Base-by-base conservation (phyloP, 805 yeast species). In the Starmerella riodocensis region DNA sequence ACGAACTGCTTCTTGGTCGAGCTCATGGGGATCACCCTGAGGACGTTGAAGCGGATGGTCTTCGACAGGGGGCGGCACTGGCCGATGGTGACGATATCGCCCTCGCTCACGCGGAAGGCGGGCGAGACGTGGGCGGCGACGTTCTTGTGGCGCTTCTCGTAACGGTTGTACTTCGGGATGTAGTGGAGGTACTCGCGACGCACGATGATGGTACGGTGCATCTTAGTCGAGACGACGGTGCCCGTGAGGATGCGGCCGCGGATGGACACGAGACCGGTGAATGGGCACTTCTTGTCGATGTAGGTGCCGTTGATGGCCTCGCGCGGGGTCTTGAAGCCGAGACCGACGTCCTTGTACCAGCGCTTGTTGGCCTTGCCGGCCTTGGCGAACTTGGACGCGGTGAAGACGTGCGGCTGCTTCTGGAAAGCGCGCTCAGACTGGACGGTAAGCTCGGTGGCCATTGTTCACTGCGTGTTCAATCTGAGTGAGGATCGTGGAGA, bases 391-490 rank as follows among this genome's bases (percentile, higher is more conserved):
- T 91, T 91, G 78, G 97, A 85, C 88, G 91, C 91, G 75, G 85
- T 86, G 94, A 91, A 91, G 78, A 91, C 88, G 78, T 91, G 98
- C 67, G 97, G 98, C 83, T 91, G 99, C 99, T 91, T 91, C 79
- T 91, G 98, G 94, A 80, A 91, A 85, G 98, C 98, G 75, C 94
- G 88, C 79, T 91, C 98, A 68, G 96, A 81, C 80, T 91, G 98
- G 76, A 91, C 98, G 70, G 95, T 88, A 76, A 91, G 84, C 79
- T 91, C 98, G 72, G 97, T 81, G 68, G 97, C 93, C 97, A 88
- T 91, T 47, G 41, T 47, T 29, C 37, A 41, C 49, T 44, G 32
- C 29, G 28, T 29, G 45, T 46, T 36, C 47, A 41, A 45, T 36
- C 50, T 37, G 38, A 31, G 39, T 36, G 20, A 38, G 23, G 32